These are phyloP conservation scores for Karstenula rhodostoma DNA, from an alignment of 2,329 filamentous ascomycete species.

Conservation along the genomic window DNA sequence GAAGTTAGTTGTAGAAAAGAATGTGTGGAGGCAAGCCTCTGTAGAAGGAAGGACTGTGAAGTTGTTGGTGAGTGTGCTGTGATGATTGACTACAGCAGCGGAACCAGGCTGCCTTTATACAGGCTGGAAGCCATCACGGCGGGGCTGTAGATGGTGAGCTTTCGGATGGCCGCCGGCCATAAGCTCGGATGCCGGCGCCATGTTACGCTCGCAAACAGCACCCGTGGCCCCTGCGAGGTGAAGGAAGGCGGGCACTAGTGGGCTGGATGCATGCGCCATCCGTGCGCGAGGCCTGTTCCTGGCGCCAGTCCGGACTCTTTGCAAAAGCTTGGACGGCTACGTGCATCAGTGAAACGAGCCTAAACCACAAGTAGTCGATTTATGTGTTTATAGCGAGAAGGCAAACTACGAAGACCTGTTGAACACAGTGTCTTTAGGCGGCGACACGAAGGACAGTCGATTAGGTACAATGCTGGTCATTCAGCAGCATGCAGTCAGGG, in stretches of 20 bases:
- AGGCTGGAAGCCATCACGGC: not conserved
- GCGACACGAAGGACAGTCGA: conserved; percentile 14
- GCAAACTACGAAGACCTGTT: conserved; percentile 13
- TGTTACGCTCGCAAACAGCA: conserved; percentile 21
- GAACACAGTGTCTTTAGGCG: conserved; percentile 17
- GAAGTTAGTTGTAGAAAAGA: conserved; percentile 24
- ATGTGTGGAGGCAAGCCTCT: conserved; percentile 31
- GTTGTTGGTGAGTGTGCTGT: conserved; percentile 21
- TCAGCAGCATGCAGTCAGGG: conserved; percentile 4
- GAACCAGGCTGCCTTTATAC: conserved; percentile 19
- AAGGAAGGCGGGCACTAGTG: conserved; percentile 24
- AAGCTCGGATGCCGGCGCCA: conserved; percentile 15
- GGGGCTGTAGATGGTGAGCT: conserved; percentile 16
- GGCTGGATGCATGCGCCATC: conserved; percentile 20
- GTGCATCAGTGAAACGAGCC: conserved; percentile 32
- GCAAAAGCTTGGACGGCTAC: conserved; percentile 21
- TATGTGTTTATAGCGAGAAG: conserved; percentile 7
- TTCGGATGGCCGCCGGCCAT: conserved; percentile 15
- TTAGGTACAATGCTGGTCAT: not conserved
- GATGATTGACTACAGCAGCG: conserved; percentile 14
- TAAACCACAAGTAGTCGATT: conserved; percentile 22
- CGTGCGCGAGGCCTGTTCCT: conserved; percentile 21
- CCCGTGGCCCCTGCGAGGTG: conserved; percentile 20
- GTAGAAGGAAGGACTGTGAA: conserved; percentile 20
- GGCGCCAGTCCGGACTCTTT: conserved; percentile 21